These are phyloP conservation scores for Penicillium occitanis DNA, from an alignment of 2,329 filamentous ascomycete genomes.

Conservation along the genomic window DNA sequence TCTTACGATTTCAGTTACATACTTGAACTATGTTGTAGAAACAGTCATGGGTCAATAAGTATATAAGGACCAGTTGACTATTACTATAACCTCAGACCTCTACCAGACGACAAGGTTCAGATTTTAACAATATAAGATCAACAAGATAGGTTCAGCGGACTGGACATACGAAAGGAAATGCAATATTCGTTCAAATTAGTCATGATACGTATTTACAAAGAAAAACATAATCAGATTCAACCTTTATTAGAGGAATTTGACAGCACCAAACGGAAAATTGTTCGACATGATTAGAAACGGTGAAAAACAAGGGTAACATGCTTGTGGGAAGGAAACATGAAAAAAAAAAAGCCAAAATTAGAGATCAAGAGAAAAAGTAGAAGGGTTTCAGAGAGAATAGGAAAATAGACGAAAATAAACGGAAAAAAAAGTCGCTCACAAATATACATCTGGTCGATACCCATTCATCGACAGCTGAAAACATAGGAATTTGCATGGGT, in stretches of 20 bases:
- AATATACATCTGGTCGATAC: slow-evolving; percentile 2
- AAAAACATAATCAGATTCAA: slow-evolving; percentile 1
- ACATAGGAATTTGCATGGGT: not conserved
- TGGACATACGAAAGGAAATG: not conserved
- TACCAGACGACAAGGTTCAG: no score
- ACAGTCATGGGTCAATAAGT: no score
- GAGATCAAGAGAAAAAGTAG: not conserved
- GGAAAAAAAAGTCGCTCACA: slow-evolving; percentile 5
- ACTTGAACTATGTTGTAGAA: not conserved
- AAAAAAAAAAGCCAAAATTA: not conserved
- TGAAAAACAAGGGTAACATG: not conserved
- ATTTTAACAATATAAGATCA: not conserved
- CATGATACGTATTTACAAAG: slow-evolving; percentile 11
- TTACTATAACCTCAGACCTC: no score
- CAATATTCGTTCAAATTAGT: slow-evolving; percentile 4
- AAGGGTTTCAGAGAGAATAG: not conserved
- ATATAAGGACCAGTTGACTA: no score
- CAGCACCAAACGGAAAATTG: not conserved
- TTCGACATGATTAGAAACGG: not conserved
- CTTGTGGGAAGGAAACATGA: not conserved
- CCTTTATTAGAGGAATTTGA: not conserved
- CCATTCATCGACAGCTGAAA: not conserved
- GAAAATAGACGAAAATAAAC: not conserved
- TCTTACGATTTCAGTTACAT: not conserved
- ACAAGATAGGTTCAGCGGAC: not conserved